Evolutionary conservation across 2,329 filamentous ascomycete genomes (phyloP), one percentile per base, ranked within the genome.

Genomic region (Fusarium subglutinans): DNA sequence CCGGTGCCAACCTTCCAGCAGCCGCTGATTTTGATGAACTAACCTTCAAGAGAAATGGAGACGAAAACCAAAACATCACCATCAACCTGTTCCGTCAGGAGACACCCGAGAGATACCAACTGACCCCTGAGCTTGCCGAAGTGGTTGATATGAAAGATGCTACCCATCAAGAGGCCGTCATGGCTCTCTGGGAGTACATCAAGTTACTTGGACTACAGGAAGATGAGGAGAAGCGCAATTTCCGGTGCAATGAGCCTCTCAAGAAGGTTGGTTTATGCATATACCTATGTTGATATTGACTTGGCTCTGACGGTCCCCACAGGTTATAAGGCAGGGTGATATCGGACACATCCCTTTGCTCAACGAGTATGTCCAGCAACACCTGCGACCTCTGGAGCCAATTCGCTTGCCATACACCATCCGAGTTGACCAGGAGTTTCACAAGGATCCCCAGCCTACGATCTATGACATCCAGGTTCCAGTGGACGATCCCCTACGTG

Each of bases 141-240:
- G 89, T 98, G 20, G 87, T 98, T 24, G 96, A 98, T 79, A 93
- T 94, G 78, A 88, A 91, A 55, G 94, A 97, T 82, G 96, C 94
- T 57, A 96, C 96, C 35, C 92, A 95, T 37, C 92, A 94, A 44
- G 95, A 96, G 71, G 93, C 95, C 12, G 91, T 98, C 35, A 94
- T 97, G 87, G 95, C 93, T 20, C 89, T 99, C 38, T 99, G 95
- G 94, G 95, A 98, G 80, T 99, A 99, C 79, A 93, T 98, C 75
- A 92, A 94, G 76, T 88, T 93, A 26, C 93, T 94, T 86, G 91
- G 92, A 24, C 86, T 99, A 53, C 94, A 97, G 81, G 96, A 98
- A 80, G 95, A 98, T 74, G 96, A 98, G 69, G 96, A 99, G 81
- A 96, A 96, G 85, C 90, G 96, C 70, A 93, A 93, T 69, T 96